These are phyloP conservation scores for Astrothelium macrocarpum DNA, from an alignment of 495 filamentous ascomycete genomes.

Conservation along the genomic window DNA sequence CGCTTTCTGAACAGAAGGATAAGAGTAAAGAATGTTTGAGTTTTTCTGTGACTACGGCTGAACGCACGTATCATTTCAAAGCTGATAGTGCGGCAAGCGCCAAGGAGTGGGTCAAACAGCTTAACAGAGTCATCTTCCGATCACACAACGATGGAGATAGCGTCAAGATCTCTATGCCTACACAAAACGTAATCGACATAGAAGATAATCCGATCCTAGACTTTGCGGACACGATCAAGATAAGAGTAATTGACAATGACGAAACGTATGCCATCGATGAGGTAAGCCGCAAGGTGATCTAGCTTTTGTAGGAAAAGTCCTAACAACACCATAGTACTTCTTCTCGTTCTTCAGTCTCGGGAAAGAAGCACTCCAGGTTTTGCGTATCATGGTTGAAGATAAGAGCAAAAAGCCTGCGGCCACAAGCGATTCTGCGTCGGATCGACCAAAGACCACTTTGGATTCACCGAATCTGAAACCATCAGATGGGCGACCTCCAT, in stretches of 20 bases:
- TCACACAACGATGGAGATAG: constrained; percentile 95
- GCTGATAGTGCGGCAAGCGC: constrained; percentile 83
- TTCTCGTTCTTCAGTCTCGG: constrained; percentile 91
- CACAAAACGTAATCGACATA: constrained; percentile 81
- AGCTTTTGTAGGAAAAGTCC: neutral
- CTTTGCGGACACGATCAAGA: constrained; percentile 88
- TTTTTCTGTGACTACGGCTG: constrained; percentile 74
- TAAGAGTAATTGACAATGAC: constrained; percentile 81
- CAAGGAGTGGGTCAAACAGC: constrained; percentile 92
- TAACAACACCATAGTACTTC: constrained; percentile 55
- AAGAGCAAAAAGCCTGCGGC: constrained; percentile 23
- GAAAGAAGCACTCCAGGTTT: constrained; percentile 70
- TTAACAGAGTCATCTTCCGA: constrained; percentile 91
- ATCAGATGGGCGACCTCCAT: constrained; percentile 10
- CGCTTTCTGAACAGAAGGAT: constrained; percentile 55
- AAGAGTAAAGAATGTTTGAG: constrained; percentile 58
- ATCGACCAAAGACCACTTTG: neutral
- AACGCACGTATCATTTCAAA: constrained; percentile 76
- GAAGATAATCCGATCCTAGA: constrained; percentile 88
- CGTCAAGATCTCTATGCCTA: constrained; percentile 88
- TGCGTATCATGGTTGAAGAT: constrained; percentile 65
- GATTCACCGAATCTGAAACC: constrained; percentile 5
- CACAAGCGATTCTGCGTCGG: neutral
- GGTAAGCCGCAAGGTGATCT: constrained; percentile 38
- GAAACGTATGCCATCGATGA: constrained; percentile 94